A percentile compares a stretch with the other conserved stretches of the same genome.
Evolutionary conservation across 192 early-diverging fungal genomes (phyloP).

Genomic region (Coemansia asiatica): DNA sequence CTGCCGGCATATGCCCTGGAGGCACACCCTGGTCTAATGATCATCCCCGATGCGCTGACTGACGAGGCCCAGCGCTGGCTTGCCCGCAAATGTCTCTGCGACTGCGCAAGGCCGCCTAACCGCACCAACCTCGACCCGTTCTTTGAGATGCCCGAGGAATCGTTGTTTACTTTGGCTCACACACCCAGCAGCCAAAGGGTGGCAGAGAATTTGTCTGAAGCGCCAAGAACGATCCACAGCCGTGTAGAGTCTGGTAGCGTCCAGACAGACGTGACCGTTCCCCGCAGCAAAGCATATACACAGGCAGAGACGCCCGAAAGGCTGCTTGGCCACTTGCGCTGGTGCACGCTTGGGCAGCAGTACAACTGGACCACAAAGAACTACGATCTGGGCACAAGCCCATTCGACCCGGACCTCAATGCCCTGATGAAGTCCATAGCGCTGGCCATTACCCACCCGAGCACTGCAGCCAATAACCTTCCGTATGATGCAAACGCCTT

Average conservation of each 20-base stretch:
- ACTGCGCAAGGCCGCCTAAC: constrained; percentile 79
- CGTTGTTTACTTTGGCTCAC: constrained; percentile 34
- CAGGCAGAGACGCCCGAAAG: constrained; percentile 17
- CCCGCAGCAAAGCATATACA: constrained; percentile 31
- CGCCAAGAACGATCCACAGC: constrained; percentile 14
- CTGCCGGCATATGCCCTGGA: constrained; percentile 41
- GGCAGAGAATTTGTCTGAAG: neutral
- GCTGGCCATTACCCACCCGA: constrained; percentile 57
- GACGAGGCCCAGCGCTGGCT: constrained; percentile 67
- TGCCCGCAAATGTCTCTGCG: constrained; percentile 70
- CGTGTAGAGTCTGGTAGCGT: constrained; percentile 37
- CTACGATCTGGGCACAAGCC: constrained; percentile 58
- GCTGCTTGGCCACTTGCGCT: constrained; percentile 57
- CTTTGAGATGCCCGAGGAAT: constrained; percentile 66
- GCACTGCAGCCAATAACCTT: constrained; percentile 4
- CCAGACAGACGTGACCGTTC: constrained; percentile 27
- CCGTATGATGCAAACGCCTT: constrained; percentile 39
- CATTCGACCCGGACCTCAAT: constrained; percentile 70
- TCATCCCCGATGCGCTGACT: constrained; percentile 80
- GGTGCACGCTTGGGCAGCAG: constrained; percentile 76
- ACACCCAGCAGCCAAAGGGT: neutral
- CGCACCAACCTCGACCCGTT: constrained; percentile 88
- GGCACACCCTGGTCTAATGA: constrained; percentile 66
- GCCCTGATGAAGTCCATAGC: constrained; percentile 68
- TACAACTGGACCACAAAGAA: constrained; percentile 81